Evolutionary conservation across 2,329 filamentous ascomycete species (phyloP).

Genomic region (Geosmithia morbida): DNA sequence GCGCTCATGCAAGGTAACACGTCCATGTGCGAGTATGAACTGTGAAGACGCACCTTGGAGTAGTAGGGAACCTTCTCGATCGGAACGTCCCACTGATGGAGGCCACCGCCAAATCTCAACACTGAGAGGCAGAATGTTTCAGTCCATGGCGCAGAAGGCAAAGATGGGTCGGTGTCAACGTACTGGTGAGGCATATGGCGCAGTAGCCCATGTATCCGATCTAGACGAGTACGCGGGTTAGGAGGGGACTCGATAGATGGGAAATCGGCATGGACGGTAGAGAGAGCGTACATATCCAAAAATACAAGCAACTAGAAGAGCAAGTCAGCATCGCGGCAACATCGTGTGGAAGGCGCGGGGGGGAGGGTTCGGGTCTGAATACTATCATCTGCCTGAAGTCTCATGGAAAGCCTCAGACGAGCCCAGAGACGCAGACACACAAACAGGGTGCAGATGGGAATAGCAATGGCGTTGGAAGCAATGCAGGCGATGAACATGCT

Average conservation of each 20-base stretch:
- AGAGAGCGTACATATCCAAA: conserved; percentile 1
- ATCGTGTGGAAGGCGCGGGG: no score
- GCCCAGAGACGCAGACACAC: neutral
- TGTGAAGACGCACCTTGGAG: neutral
- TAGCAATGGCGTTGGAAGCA: neutral
- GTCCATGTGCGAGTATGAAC: no score
- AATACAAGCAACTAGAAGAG: neutral
- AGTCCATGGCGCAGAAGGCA: neutral
- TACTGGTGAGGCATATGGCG: neutral
- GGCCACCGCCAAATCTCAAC: conserved; percentile 1
- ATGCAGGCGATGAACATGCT: conserved; percentile 1
- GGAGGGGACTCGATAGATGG: neutral
- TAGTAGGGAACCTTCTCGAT: neutral
- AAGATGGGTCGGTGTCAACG: neutral
- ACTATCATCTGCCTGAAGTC: neutral
- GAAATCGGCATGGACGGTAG: neutral
- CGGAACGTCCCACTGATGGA: conserved; percentile 1
- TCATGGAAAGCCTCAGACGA: neutral
- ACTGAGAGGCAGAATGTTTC: neutral
- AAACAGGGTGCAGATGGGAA: neutral
- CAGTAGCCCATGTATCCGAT: conserved; percentile 1
- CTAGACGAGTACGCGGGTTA: neutral
- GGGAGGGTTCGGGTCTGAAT: no score
- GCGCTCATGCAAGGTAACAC: no score
- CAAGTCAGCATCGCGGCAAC: neutral